phyloP scores from a whole-genome alignment of 163 green algal species.

The Scenedesmus sp. region DNA sequence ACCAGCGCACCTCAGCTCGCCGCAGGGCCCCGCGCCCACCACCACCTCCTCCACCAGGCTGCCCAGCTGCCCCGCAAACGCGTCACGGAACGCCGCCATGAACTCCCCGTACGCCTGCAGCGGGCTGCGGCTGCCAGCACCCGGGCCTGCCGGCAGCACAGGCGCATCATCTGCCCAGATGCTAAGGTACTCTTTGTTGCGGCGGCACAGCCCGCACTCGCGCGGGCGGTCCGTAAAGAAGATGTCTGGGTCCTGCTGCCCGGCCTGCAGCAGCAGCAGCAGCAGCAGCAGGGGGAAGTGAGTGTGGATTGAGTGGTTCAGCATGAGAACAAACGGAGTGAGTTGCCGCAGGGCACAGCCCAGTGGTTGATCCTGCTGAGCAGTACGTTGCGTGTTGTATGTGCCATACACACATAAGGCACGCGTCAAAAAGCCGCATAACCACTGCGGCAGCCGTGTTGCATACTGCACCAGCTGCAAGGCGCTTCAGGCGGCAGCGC shows the following conservation, averaged over 20 bases:
- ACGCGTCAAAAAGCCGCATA: no score
- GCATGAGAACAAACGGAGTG: neutral
- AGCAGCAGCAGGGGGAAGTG: neutral
- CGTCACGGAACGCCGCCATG: conserved; percentile 77
- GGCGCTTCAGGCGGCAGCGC: no score
- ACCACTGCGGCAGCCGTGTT: no score
- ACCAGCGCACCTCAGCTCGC: conserved; percentile 83
- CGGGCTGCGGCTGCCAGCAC: conserved; percentile 61
- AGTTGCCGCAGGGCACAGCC: neutral
- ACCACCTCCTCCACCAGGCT: conserved; percentile 90
- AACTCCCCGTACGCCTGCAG: conserved; percentile 91
- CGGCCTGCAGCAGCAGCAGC: conserved; percentile 51
- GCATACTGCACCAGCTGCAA: no score
- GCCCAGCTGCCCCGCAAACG: conserved; percentile 62
- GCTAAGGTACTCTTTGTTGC: conserved; percentile 95
- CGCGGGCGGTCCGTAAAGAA: conserved; percentile 91
- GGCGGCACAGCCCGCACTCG: conserved; percentile 63
- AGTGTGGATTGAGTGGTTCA: neutral
- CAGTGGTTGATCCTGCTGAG: no score
- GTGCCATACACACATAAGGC: no score
- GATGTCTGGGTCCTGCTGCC: conserved; percentile 90
- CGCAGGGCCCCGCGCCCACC: conserved; percentile 91
- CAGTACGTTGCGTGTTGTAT: no score
- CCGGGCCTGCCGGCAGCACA: conserved; percentile 71
- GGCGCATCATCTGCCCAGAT: conserved; percentile 83